Conservation (phyloP, 106 monocot species). For the Gastrodia elata region DNA sequence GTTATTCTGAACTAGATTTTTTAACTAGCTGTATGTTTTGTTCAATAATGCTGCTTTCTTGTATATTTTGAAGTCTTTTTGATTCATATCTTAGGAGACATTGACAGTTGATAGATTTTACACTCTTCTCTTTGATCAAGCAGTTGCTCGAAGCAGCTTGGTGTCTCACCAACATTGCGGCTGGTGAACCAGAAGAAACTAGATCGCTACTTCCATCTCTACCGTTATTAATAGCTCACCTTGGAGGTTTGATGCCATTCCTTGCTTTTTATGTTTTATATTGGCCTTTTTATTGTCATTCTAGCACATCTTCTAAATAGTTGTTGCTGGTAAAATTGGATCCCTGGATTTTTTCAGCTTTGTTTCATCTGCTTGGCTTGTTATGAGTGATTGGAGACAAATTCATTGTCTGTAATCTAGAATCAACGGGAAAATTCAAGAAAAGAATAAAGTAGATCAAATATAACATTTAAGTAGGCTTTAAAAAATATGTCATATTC, state of each 20-base stretch:
- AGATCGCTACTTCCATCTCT: conserved; percentile 74
- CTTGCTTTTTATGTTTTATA: not conserved
- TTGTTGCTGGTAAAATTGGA: not conserved
- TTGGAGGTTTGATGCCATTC: conserved; percentile 65
- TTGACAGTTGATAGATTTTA: not conserved
- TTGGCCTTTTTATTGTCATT: not conserved
- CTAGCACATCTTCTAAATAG: not conserved
- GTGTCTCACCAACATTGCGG: conserved; percentile 98
- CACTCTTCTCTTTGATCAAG: conserved; percentile 7
- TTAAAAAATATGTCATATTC: not conserved
- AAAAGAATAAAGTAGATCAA: not conserved
- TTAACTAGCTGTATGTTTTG: not conserved
- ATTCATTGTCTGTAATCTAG: not conserved
- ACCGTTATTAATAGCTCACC: conserved; percentile 91
- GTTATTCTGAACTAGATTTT: not conserved
- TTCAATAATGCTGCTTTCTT: not conserved
- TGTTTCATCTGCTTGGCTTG: not conserved
- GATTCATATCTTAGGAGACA: not conserved
- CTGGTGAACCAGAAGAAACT: conserved; percentile 87
- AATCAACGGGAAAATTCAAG: not conserved
- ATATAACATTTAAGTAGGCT: not conserved
- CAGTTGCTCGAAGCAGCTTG: conserved; percentile 99
- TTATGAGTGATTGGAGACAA: not conserved
- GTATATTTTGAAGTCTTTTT: not conserved
- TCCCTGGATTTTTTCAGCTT: not conserved